These are phyloP conservation scores for Chenopodium suecicum DNA, from an alignment of 148 eudicot species.

Conservation along the genomic window DNA sequence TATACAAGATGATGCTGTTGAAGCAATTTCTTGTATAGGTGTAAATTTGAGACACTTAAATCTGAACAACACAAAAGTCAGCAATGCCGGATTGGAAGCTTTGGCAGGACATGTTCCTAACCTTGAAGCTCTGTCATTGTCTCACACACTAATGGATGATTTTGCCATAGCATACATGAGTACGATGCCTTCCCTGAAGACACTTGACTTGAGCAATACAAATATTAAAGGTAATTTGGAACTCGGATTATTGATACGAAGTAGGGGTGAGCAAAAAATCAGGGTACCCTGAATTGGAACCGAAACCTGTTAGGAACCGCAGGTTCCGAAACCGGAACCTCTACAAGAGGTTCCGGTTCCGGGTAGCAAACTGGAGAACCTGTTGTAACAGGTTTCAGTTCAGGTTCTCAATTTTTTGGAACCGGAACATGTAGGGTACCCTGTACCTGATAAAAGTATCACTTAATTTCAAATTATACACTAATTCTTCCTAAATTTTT, in stretches of 20 bases:
- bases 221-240: conserved; percentile 55
- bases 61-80: conserved; percentile 66
- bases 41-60: conserved; percentile 58
- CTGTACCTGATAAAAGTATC: too few species aligned
- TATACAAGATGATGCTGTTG: conserved; percentile 50
- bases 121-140: conserved; percentile 59
- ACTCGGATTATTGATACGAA: background rate
- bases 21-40: conserved; percentile 50
- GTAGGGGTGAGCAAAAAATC: too few species aligned
- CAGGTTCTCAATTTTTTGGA: too few species aligned
- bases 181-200: conserved; percentile 68
- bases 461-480: too few species aligned
- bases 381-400: too few species aligned
- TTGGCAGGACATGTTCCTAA: conserved; percentile 78
- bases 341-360: too few species aligned
- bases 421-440: too few species aligned
- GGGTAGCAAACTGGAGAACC: too few species aligned
- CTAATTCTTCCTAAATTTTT: too few species aligned
- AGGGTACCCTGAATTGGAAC: too few species aligned
- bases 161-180: conserved; percentile 55
- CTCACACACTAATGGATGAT: conserved; percentile 59
- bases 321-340: too few species aligned
- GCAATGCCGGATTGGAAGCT: conserved; percentile 58
- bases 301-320: too few species aligned
- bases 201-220: conserved; percentile 65